Evolutionary conservation across 768 basidiomycete genomes (phyloP), one percentile per base, ranked within the genome.

Genomic region (Asterophora lycoperdoides): DNA sequence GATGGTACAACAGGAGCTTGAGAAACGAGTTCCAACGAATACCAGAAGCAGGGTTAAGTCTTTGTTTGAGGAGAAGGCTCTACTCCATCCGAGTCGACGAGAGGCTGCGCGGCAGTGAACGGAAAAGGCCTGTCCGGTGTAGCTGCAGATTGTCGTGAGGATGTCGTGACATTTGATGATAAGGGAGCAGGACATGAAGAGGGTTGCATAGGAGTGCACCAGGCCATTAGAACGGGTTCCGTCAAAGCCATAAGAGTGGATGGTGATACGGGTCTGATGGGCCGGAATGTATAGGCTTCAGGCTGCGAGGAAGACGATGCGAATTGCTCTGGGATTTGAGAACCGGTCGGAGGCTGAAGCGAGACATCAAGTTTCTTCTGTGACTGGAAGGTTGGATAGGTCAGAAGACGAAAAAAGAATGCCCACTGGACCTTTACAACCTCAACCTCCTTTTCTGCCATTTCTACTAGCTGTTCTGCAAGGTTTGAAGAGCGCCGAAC

Each of bases 171-270:
- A 4, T 36, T 33, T 13, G 41, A 30, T 3, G 30, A 18, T 17
- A 41, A 26, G 8, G 34, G 4, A 19, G 14, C 4, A 20, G 20
- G 3, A 23, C 3, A 3, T 23, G 23, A 14, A 23, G 8, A 19
- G 1, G 38, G 41, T 7, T 50, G 52, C n/a, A 37, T 19, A 29
- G 40, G 40, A 23, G 52, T 39, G 53, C 64, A 68, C 71, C 71
- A 72, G 10, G 61, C 61, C 69, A 75, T 68, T 17, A 75, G 65
- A 46, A 61, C 69, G 3, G 72, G 72, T 37, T 75, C 74, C 1
- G 72, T 71, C 55, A 74, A 62, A 14, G 72, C 72, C 3, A 74
- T 71, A 11, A 75, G 54, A 4, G 72, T 73, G 28, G 68, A 64
- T 0, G 72, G 66, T 8, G 71, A 63, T 34, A 69, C 60, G 2